phyloP scores from a whole-genome alignment of 2,329 filamentous ascomycete genomes.

The Aurifilum marmelostoma region DNA sequence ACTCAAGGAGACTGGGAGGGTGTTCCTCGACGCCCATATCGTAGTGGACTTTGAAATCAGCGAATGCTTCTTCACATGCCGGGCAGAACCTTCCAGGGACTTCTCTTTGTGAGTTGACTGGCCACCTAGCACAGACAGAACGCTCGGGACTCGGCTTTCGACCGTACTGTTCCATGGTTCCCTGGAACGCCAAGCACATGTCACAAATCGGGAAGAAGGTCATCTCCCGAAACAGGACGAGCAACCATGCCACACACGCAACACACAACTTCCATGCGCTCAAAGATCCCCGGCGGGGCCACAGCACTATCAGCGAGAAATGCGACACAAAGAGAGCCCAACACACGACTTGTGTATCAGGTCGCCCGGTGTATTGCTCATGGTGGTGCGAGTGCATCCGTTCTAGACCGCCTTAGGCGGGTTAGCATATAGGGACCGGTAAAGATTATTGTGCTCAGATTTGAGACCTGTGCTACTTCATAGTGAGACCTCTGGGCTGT shows the following conservation, averaged over 20 bases:
- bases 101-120: background rate
- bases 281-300: background rate
- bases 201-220: background rate
- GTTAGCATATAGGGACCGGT: background rate
- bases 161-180: background rate
- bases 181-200: background rate
- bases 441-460: conserved; percentile 15
- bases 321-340: background rate
- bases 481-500: background rate
- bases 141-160: background rate
- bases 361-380: background rate
- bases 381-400: background rate
- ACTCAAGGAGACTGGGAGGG: background rate
- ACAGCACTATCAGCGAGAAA: background rate
- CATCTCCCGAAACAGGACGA: background rate
- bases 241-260: background rate
- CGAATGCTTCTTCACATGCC: background rate
- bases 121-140: background rate
- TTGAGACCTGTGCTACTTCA: conserved; percentile 15
- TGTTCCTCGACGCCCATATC: background rate
- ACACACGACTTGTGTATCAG: background rate
- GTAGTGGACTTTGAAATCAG: background rate
- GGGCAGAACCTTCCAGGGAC: background rate
- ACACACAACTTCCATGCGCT: background rate
- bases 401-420: background rate